phyloP scores from a whole-genome alignment of 2,329 filamentous ascomycete genomes.

The Clarireedia hainanense region DNA sequence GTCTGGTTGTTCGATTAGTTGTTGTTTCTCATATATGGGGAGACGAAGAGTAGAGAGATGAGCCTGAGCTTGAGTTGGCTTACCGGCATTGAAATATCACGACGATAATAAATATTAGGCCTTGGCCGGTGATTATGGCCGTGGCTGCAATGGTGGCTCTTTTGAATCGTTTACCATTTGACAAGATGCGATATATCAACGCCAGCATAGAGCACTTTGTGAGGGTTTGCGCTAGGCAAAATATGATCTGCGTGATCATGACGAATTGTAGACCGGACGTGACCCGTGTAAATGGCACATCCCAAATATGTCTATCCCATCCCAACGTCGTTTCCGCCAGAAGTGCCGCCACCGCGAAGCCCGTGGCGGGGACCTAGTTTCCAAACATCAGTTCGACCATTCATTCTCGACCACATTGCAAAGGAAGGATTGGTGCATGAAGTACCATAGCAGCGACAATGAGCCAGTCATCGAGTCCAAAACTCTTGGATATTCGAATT shows the following conservation, averaged over 20 bases:
- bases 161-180: conserved; percentile 26
- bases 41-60: no score
- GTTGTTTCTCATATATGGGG: neutral
- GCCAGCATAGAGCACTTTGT: conserved; percentile 32
- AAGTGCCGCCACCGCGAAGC: conserved; percentile 29
- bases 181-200: conserved; percentile 30
- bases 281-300: conserved; percentile 28
- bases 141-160: conserved; percentile 26
- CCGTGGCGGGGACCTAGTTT: conserved; percentile 26
- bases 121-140: conserved; percentile 27
- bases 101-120: conserved; percentile 27
- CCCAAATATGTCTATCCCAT: conserved; percentile 36
- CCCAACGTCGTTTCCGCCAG: conserved; percentile 29
- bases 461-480: conserved; percentile 39
- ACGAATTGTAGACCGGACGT: conserved; percentile 30
- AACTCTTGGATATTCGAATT: conserved; percentile 36
- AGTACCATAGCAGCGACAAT: conserved; percentile 26
- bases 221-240: conserved; percentile 27
- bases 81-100: conserved; percentile 35
- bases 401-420: neutral
- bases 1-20: conserved; percentile 23
- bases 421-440: neutral
- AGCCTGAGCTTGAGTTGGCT: conserved; percentile 14
- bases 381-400: neutral
- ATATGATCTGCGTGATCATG: conserved; percentile 31